These are phyloP conservation scores for Epichloe glyceriae DNA, from an alignment of 2,329 filamentous ascomycete species.

Conservation along the genomic window DNA sequence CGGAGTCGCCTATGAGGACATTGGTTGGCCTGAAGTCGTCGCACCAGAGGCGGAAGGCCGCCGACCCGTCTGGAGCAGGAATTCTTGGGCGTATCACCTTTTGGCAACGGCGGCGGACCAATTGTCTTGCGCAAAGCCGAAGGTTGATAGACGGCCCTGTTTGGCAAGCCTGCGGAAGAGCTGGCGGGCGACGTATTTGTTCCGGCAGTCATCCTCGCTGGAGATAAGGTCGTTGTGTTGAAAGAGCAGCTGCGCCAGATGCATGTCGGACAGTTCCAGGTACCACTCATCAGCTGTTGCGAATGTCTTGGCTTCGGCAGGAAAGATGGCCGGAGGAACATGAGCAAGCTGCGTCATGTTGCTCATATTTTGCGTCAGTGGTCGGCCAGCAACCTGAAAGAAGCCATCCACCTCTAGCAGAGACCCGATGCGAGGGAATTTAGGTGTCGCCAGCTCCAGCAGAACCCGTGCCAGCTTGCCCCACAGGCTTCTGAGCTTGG, in stretches of 20 bases:
- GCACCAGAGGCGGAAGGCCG: constrained; percentile 16
- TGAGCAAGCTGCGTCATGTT: constrained; percentile 17
- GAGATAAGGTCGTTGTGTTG: constrained; percentile 23
- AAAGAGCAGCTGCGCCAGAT: constrained; percentile 24
- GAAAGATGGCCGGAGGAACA: constrained; percentile 10
- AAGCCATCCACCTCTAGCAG: constrained; percentile 12
- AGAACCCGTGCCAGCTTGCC: constrained; percentile 8
- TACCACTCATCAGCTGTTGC: constrained; percentile 22
- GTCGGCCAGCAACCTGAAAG: constrained; percentile 14
- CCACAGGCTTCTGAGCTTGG: too few relatives aligned
- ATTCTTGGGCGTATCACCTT: too few relatives aligned
- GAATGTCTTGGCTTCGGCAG: constrained; percentile 9
- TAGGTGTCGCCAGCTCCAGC: constrained; percentile 22
- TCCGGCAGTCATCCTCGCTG: constrained; percentile 24
- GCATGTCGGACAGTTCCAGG: constrained; percentile 22
- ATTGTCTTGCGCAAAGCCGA: background rate
- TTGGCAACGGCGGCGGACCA: background rate
- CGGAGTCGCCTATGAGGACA: constrained; percentile 14
- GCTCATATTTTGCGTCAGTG: constrained; percentile 29
- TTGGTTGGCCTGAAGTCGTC: constrained; percentile 23
- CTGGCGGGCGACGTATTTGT: constrained; percentile 30
- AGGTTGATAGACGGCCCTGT: constrained; percentile 11
- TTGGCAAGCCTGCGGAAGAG: constrained; percentile 23
- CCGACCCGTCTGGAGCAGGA: background rate
- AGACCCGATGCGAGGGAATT: constrained; percentile 5